phyloP scores from a whole-genome alignment of 179 eudicot genomes.

The Dionaea muscipula region DNA sequence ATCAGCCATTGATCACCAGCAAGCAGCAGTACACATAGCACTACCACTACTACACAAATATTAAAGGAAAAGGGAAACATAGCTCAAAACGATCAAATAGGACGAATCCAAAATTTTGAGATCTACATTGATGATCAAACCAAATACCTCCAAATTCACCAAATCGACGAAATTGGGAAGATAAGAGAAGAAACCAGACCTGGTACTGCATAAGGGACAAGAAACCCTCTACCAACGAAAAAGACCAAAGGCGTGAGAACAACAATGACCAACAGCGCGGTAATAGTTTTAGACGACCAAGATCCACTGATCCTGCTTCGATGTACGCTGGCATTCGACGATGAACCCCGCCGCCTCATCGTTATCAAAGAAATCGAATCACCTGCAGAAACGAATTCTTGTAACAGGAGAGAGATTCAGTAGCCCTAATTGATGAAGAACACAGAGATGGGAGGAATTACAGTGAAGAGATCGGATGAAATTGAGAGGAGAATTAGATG shows the following conservation, averaged over 20 bases:
- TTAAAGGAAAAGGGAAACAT: too few species aligned
- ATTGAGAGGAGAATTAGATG: background rate
- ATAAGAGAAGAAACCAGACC: conserved; percentile 12
- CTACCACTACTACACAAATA: too few species aligned
- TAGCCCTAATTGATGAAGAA: background rate
- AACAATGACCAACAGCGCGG: conserved; percentile 27
- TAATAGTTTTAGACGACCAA: conserved; percentile 20
- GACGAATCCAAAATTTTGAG: too few species aligned
- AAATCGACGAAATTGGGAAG: background rate
- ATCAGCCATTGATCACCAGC: too few species aligned
- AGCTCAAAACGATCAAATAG: too few species aligned
- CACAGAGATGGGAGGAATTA: background rate
- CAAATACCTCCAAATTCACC: too few species aligned
- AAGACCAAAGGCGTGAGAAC: conserved; percentile 36
- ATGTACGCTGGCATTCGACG: conserved; percentile 15
- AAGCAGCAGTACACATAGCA: too few species aligned
- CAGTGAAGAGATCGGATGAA: background rate
- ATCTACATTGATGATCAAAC: too few species aligned
- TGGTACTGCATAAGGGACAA: conserved; percentile 11
- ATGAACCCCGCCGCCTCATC: conserved; percentile 31
- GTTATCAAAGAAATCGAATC: conserved; percentile 21
- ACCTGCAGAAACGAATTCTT: conserved; percentile 6
- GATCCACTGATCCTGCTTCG: conserved; percentile 35
- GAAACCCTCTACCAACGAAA: conserved; percentile 32
- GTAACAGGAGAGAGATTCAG: background rate